Conservation (phyloP, 2,329 filamentous ascomycete genomes). For the Alternaria conjuncta region DNA sequence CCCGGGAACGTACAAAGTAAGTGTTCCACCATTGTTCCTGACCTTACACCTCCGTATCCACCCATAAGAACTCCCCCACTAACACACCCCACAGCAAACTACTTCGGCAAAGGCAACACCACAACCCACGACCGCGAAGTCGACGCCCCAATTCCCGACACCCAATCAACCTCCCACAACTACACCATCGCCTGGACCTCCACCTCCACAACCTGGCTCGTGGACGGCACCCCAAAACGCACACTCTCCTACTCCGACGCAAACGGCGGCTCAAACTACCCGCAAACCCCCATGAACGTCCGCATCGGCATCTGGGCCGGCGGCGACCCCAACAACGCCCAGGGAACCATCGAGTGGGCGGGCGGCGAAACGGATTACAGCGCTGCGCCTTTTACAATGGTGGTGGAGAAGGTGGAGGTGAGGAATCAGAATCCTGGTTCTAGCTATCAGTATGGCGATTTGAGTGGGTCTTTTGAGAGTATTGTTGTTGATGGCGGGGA, state of each 20-base stretch:
- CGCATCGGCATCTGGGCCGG: constrained; percentile 54
- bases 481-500: constrained; percentile 36
- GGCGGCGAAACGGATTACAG: constrained; percentile 60
- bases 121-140: constrained; percentile 71
- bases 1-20: constrained; percentile 69
- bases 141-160: constrained; percentile 60
- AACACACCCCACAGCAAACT: constrained; percentile 36
- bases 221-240: constrained; percentile 70
- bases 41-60: constrained; percentile 34
- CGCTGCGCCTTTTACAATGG: constrained; percentile 57
- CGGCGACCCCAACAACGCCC: constrained; percentile 50
- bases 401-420: constrained; percentile 56
- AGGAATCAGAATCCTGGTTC: constrained; percentile 57
- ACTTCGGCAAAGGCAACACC: constrained; percentile 44
- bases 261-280: constrained; percentile 65
- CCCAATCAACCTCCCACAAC: constrained; percentile 65
- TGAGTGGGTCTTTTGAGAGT: constrained; percentile 52
- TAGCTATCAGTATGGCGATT: constrained; percentile 56
- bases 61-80: constrained; percentile 57
- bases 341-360: constrained; percentile 70
- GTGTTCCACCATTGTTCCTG: constrained; percentile 50
- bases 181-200: constrained; percentile 74
- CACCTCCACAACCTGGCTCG: constrained; percentile 67
- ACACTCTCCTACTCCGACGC: constrained; percentile 62
- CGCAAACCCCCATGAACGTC: constrained; percentile 74